A percentile compares a stretch with the other conserved stretches of the same genome.
Conservation (phyloP, 2,329 filamentous ascomycete genomes). For the Pseudogymnoascus sp. region DNA sequence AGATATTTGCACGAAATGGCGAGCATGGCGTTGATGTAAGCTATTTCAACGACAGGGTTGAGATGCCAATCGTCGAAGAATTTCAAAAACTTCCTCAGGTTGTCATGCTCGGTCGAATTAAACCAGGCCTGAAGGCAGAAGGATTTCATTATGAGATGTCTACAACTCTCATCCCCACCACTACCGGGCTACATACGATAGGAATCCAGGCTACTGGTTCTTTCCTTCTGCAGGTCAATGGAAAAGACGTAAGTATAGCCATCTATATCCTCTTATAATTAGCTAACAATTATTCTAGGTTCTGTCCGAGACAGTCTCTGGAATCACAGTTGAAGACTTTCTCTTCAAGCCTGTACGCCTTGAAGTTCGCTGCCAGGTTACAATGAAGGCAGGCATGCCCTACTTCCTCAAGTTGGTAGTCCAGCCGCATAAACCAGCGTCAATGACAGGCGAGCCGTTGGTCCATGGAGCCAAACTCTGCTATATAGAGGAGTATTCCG, state of each 20-base stretch:
- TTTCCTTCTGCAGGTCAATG: background rate
- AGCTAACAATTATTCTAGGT: background rate
- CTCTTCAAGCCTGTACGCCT: constrained; percentile 16
- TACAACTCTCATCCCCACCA: constrained; percentile 8
- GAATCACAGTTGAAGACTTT: constrained; percentile 16
- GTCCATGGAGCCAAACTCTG: constrained; percentile 12
- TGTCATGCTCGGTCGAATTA: constrained; percentile 10
- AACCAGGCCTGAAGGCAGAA: background rate
- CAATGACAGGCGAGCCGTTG: constrained; percentile 10
- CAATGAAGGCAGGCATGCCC: background rate
- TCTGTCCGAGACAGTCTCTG: background rate
- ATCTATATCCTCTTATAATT: background rate
- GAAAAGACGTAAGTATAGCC: background rate
- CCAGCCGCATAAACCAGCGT: background rate
- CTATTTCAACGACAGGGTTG: background rate
- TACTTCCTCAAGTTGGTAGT: background rate
- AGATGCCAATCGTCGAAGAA: background rate
- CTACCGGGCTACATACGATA: constrained; percentile 8
- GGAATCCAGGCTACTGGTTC: constrained; percentile 9
- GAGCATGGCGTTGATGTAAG: constrained; percentile 10
- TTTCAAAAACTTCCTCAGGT: background rate
- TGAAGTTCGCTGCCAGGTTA: constrained; percentile 8
- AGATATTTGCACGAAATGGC: constrained; percentile 2
- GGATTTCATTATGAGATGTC: constrained; percentile 9
- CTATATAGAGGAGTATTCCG: constrained; percentile 13